These are phyloP conservation scores for Cercophora newfieldiana DNA, from an alignment of 495 filamentous ascomycete genomes.

Conservation along the genomic window DNA sequence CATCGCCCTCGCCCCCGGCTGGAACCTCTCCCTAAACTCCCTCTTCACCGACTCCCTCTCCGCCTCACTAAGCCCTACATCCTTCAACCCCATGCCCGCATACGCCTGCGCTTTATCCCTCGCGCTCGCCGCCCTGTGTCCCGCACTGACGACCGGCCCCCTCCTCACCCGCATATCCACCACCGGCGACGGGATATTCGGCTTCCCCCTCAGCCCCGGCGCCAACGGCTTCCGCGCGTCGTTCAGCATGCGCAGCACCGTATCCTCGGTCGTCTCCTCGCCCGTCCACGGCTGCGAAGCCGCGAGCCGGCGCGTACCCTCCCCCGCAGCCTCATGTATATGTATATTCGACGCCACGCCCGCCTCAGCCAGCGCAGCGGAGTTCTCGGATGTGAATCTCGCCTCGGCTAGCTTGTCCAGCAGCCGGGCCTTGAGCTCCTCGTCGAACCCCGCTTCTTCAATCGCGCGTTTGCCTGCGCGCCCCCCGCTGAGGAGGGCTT, in stretches of 20 bases:
- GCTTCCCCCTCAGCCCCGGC: slow-evolving; percentile 42
- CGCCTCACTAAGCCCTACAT: slow-evolving; percentile 61
- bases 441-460: slow-evolving; percentile 81
- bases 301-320: slow-evolving; percentile 72
- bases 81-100: slow-evolving; percentile 50
- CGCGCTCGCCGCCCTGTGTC: slow-evolving; percentile 69
- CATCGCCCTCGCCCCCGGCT: slow-evolving; percentile 68
- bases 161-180: slow-evolving; percentile 63
- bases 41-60: slow-evolving; percentile 68
- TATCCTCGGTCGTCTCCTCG: slow-evolving; percentile 68
- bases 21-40: slow-evolving; percentile 79
- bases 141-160: slow-evolving; percentile 40
- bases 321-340: slow-evolving; percentile 61
- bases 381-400: slow-evolving; percentile 69
- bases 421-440: slow-evolving; percentile 74
- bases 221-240: slow-evolving; percentile 75
- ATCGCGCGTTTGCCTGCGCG: slow-evolving; percentile 72
- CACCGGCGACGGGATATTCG: slow-evolving; percentile 48
- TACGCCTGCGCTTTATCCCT: slow-evolving; percentile 78
- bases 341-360: slow-evolving; percentile 46
- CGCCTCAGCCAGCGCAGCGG: slow-evolving; percentile 66
- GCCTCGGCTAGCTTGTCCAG: slow-evolving; percentile 71
- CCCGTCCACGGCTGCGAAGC: slow-evolving; percentile 76
- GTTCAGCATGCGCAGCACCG: slow-evolving; percentile 82
- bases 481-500: slow-evolving; percentile 69